Evolutionary conservation across 345 rosid genomes (phyloP).

Genomic region (Citrus glauca): DNA sequence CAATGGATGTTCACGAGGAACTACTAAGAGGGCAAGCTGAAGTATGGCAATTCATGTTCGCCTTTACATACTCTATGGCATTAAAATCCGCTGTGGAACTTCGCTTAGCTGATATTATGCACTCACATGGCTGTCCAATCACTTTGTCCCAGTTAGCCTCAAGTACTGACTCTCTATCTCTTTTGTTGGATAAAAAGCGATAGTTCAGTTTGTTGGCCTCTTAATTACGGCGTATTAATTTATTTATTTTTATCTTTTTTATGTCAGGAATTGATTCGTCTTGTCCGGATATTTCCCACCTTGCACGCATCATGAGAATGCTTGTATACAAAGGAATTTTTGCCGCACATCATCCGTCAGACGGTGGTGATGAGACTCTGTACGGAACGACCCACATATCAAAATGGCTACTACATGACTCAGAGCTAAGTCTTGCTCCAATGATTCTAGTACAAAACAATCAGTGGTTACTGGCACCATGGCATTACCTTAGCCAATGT

Average conservation of each 20-base stretch:
- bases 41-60: conserved; percentile 19
- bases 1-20: conserved; percentile 13
- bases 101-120: too few relatives aligned
- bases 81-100: conserved; percentile 14
- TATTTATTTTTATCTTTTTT: neutral
- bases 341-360: neutral
- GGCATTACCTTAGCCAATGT: neutral
- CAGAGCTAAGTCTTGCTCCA: neutral
- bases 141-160: too few relatives aligned
- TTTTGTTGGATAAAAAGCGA: neutral
- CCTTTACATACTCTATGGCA: conserved; percentile 37
- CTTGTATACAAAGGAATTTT: neutral
- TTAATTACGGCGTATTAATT: too few relatives aligned
- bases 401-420: neutral
- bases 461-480: neutral
- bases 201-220: too few relatives aligned
- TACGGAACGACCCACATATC: neutral
- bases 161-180: neutral
- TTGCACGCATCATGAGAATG: neutral
- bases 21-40: conserved; percentile 4
- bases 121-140: too few relatives aligned
- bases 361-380: neutral
- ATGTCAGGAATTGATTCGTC: neutral
- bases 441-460: neutral
- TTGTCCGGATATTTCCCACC: neutral